These are phyloP conservation scores for Naganishia liquefaciens DNA, from an alignment of 1,284 basidiomycete genomes.

Conservation along the genomic window DNA sequence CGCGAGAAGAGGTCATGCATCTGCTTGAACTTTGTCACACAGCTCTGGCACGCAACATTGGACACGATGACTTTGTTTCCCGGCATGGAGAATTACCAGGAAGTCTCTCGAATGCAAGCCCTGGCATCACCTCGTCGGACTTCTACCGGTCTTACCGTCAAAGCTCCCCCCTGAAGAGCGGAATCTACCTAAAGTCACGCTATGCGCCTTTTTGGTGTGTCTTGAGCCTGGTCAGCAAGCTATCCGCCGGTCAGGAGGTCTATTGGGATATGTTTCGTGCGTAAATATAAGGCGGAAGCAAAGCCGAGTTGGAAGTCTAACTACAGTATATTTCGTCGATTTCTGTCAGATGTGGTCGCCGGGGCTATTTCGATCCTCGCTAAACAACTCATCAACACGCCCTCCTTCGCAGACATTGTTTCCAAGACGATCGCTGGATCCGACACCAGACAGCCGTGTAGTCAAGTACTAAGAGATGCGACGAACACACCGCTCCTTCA, in stretches of 20 bases:
- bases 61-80: constrained; percentile 21
- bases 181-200: constrained; percentile 44
- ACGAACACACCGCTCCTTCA: background rate
- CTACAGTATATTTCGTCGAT: background rate
- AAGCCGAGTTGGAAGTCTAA: no score
- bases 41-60: constrained; percentile 37
- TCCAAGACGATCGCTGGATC: background rate
- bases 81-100: constrained; percentile 9
- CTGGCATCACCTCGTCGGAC: constrained; percentile 25
- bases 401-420: background rate
- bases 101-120: background rate
- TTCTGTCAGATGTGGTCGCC: background rate
- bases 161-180: constrained; percentile 3
- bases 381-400: constrained; percentile 10
- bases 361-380: constrained; percentile 27
- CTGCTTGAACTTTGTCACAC: constrained; percentile 50
- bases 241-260: constrained; percentile 42
- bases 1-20: constrained; percentile 42
- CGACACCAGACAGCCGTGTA: background rate
- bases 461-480: background rate
- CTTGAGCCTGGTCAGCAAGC: constrained; percentile 47
- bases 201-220: constrained; percentile 50
- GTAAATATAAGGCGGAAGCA: background rate
- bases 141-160: background rate
- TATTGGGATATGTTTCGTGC: constrained; percentile 33